Base-by-base conservation (phyloP, 768 basidiomycete species). In the Flagelloscypha sp. region DNA sequence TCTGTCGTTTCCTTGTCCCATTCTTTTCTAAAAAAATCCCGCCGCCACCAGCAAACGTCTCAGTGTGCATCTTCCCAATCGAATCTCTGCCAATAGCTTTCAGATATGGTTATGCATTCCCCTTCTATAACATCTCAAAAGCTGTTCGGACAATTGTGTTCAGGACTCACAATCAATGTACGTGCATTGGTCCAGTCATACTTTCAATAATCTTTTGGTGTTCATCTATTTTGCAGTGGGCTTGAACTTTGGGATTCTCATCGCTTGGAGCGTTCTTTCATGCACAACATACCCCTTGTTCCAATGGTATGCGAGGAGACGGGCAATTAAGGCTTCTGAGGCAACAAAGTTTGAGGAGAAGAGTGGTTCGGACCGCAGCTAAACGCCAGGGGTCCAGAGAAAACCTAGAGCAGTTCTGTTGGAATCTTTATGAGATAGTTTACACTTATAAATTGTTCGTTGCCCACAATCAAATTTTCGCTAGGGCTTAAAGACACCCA, bases 91-190 rank as follows among this genome's bases (percentile, higher is more conserved):
- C 68, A n/a, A 45, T 45, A 24, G 41, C 84, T 38, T 83, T 68
- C 55, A 66, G 63, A 32, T 84, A 84, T 40, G 84, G 80, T 1
- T 81, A 75, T 43, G 80, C 72, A 1, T 64, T 63, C 43, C 84
- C 84, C 1, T 84, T 86, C 48, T 84, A 80, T 51, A 81, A 84
- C 45, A 61, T 84, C 20, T 73, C 76, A 10, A 56, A 61, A 24
- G 72, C 78, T 1, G 66, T 74, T 3, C 65, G 84, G 15, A 62
- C 72, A 18, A 62, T 86, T 37, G 52, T 79, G 12, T 84, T 86
- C 44, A 58, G 68, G 24, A 81, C 79, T 3, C 73, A 71, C 48
- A 77, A 79, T 40, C 56, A 70, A 13, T 50, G 77, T 79, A 40
- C 22, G 73, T 62, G 13, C n/a, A 33, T 31, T 32, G 15, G 33